Conservation (phyloP, 2,329 filamentous ascomycete species). For the Colletotrichum sp. region DNA sequence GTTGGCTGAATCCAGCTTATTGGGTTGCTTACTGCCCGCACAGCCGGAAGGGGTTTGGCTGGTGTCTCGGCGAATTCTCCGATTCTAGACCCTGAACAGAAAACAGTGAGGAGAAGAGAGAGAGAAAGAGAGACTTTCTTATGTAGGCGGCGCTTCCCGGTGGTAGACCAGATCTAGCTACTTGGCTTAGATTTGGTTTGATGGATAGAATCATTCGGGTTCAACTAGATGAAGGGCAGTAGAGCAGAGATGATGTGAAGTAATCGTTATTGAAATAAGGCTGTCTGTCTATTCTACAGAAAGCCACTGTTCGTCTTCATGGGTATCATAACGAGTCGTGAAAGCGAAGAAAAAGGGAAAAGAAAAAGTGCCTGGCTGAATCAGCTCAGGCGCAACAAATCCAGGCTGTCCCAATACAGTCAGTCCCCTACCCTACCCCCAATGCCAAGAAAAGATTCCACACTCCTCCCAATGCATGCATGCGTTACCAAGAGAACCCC, state of each 20-base stretch:
- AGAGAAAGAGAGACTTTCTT: not conserved
- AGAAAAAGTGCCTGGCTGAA: not conserved
- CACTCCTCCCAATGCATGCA: not conserved
- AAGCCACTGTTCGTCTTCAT: not conserved
- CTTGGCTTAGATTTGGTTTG: not conserved
- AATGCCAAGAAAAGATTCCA: not conserved
- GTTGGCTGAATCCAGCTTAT: not conserved
- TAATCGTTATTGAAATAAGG: not conserved
- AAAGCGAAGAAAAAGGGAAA: not conserved
- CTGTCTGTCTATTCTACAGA: not conserved
- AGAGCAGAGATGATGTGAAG: not conserved
- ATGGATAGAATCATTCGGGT: not conserved
- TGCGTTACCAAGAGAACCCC: not conserved
- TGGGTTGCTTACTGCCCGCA: not conserved
- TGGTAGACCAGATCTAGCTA: not conserved
- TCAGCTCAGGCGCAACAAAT: not conserved
- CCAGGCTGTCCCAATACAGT: not conserved
- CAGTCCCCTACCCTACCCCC: not conserved
- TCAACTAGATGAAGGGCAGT: not conserved
- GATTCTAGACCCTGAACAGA: not conserved
- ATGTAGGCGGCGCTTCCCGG: not conserved
- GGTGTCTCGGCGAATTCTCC: not conserved
- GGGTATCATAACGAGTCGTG: conserved; percentile 17
- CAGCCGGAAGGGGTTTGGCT: not conserved
- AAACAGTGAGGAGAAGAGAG: not conserved